These are phyloP conservation scores for Pseudopediastrum boryanum DNA, from an alignment of 139 green algal genomes.

Conservation along the genomic window DNA sequence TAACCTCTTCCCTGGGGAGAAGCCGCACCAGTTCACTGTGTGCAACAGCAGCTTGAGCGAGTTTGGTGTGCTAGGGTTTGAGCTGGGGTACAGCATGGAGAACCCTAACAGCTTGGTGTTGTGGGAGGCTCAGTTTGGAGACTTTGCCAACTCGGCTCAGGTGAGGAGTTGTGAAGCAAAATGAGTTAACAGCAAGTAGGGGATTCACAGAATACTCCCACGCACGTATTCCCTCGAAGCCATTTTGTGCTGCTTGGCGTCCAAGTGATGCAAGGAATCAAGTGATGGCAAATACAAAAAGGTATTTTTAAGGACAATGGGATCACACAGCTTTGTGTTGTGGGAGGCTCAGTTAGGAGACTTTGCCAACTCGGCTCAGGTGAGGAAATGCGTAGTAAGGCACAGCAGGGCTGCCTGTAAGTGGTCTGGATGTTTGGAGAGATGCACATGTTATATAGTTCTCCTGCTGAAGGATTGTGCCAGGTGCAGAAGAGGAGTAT, in stretches of 20 bases:
- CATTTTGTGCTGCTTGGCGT: too few relatives aligned
- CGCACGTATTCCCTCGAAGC: too few relatives aligned
- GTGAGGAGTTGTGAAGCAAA: conserved; percentile 20
- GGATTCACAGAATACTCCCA: too few relatives aligned
- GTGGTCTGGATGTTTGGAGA: too few relatives aligned
- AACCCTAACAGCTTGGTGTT: conserved; percentile 96
- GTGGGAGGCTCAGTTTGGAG: conserved; percentile 70
- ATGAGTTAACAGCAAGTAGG: too few relatives aligned
- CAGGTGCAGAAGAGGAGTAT: too few relatives aligned
- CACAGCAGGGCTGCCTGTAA: neutral
- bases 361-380: conserved; percentile 96
- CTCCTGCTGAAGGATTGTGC: too few relatives aligned
- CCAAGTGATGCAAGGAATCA: too few relatives aligned
- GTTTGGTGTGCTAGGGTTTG: conserved; percentile 97
- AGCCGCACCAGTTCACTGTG: conserved; percentile 74
- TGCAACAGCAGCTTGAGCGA: conserved; percentile 88
- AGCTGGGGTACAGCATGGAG: conserved; percentile 98
- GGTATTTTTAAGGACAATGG: too few relatives aligned
- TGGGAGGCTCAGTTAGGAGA: conserved; percentile 97
- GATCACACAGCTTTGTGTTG: too few relatives aligned
- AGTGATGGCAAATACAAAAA: too few relatives aligned
- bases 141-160: conserved; percentile 93
- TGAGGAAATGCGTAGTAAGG: neutral
- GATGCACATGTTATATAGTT: too few relatives aligned
- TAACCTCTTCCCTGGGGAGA: conserved; percentile 83